Base-by-base conservation (phyloP, 306 rosid genomes). In the Cercis canadensis region DNA sequence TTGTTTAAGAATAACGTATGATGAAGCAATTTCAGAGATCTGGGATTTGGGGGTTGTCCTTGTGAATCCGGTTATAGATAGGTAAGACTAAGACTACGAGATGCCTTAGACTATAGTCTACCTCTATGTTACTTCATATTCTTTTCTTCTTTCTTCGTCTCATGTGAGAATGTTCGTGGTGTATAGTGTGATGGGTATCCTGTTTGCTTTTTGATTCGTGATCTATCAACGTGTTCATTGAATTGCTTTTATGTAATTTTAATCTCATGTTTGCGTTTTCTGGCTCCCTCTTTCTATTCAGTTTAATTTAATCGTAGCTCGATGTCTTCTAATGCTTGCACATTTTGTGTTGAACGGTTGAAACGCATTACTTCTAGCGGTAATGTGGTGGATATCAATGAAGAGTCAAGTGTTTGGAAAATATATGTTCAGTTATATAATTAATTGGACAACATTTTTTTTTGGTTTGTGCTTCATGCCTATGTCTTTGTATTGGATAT, bases 11-110 rank as follows among this genome's bases (percentile, higher is more conserved):
- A 17, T 57, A n/a, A 52, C 53, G 77, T 50, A 71, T 85, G 82
- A 70, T 62, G 81, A 65, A 59, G 65, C 66, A 24, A 17, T 65
- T 85, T 85, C 86, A 62, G 67, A 84, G 93, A 87, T 89, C 97
- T 89, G 89, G 84, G 74, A 17, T 82, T 82, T 87, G 78, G 69
- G 67, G 66, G 32, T 67, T 65, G 51, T 73, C 73, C 57, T 49
- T 72, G 54, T 70, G 64, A 70, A 52, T 62, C 70, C 69, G 45
- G 36, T 58, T 67, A 8, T 40, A 62, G 5, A 67, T 77, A 70
- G 85, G 85, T 82, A 47, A 50, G 69, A 51, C 4, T 82, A 47
- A 50, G 69, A 51, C 4, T 10, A 8, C 57, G 34, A 62, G n/a
- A 29, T 19, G 37, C n/a, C 11, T 45, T 14, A 56, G 32, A 12